These are phyloP conservation scores for Trichoderma aggressivum DNA, from an alignment of 2,329 filamentous ascomycete species.

Conservation along the genomic window DNA sequence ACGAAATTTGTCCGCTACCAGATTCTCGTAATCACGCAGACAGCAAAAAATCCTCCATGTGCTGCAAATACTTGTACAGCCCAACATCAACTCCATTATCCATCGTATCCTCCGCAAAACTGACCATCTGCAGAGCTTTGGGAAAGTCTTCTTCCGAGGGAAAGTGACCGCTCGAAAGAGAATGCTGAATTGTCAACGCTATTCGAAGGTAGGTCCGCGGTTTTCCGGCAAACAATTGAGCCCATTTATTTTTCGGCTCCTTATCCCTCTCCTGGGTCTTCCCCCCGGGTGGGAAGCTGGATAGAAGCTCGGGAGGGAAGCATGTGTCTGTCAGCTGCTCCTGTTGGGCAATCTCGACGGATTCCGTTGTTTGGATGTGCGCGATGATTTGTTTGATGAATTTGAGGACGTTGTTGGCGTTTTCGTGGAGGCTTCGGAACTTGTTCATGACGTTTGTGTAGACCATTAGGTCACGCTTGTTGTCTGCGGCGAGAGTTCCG, in stretches of 20 bases:
- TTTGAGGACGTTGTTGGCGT: constrained; percentile 7
- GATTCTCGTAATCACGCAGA: not conserved
- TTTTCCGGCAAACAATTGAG: not conserved
- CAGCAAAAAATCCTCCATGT: constrained; percentile 4
- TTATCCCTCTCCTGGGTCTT: not conserved
- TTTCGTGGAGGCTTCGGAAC: constrained; percentile 7
- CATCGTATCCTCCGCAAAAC: not conserved
- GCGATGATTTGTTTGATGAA: constrained; percentile 10
- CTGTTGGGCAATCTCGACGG: not conserved
- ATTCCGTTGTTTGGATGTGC: constrained; percentile 11
- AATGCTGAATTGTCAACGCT: constrained; percentile 11
- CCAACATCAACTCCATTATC: not conserved
- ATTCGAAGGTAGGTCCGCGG: constrained; percentile 8
- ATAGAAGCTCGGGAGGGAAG: not conserved
- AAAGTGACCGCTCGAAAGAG: constrained; percentile 1
- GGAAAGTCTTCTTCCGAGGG: constrained; percentile 10
- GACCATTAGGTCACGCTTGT: constrained; percentile 7
- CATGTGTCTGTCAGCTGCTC: not conserved
- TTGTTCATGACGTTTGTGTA: constrained; percentile 17
- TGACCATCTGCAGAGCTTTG: constrained; percentile 4
- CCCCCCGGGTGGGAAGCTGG: not conserved
- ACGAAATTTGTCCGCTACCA: not conserved
- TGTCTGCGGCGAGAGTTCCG: constrained; percentile 1
- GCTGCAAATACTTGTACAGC: constrained; percentile 11
- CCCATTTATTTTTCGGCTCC: constrained; percentile 6